A percentile compares a stretch with the other conserved stretches of the same genome.
phyloP scores from a whole-genome alignment of 2,329 filamentous ascomycete species.

The Balansia obtecta region DNA sequence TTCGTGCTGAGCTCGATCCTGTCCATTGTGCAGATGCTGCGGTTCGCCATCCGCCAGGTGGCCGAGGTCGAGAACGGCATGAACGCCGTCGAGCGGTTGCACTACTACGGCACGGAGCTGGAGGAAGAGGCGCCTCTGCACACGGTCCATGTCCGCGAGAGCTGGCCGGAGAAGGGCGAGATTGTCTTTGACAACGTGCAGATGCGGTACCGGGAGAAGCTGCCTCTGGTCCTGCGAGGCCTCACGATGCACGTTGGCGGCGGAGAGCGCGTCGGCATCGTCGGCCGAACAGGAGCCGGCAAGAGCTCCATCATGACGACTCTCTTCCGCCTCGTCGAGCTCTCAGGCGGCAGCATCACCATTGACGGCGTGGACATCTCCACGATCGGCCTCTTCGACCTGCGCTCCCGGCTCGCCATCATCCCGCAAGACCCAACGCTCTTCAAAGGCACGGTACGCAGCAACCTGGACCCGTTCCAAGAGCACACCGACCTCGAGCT shows the following conservation, averaged over 20 bases:
- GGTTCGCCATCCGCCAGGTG: conserved; percentile 86
- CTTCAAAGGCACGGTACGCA: conserved; percentile 68
- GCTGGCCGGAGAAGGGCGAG: conserved; percentile 80
- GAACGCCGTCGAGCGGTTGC: conserved; percentile 87
- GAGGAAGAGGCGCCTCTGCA: conserved; percentile 84
- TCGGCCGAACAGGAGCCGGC: conserved; percentile 70
- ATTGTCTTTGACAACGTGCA: conserved; percentile 63
- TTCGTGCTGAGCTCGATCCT: conserved; percentile 89
- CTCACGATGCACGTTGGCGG: conserved; percentile 60
- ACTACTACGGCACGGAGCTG: conserved; percentile 77
- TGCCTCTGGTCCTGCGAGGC: conserved; percentile 62
- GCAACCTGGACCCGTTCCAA: conserved; percentile 69
- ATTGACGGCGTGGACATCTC: conserved; percentile 60
- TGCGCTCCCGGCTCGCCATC: conserved; percentile 66
- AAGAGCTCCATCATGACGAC: conserved; percentile 78
- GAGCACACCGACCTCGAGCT: conserved; percentile 68
- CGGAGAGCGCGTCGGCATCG: conserved; percentile 70
- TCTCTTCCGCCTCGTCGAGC: conserved; percentile 63
- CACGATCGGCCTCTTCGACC: conserved; percentile 60
- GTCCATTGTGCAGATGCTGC: conserved; percentile 86
- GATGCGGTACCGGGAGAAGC: conserved; percentile 63
- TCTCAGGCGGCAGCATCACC: conserved; percentile 47
- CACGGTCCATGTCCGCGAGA: conserved; percentile 55
- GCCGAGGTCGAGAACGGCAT: conserved; percentile 97
- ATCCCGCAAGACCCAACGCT: conserved; percentile 78